These are phyloP conservation scores for Colletotrichum shisoi DNA, from an alignment of 2,329 filamentous ascomycete species.

Conservation along the genomic window DNA sequence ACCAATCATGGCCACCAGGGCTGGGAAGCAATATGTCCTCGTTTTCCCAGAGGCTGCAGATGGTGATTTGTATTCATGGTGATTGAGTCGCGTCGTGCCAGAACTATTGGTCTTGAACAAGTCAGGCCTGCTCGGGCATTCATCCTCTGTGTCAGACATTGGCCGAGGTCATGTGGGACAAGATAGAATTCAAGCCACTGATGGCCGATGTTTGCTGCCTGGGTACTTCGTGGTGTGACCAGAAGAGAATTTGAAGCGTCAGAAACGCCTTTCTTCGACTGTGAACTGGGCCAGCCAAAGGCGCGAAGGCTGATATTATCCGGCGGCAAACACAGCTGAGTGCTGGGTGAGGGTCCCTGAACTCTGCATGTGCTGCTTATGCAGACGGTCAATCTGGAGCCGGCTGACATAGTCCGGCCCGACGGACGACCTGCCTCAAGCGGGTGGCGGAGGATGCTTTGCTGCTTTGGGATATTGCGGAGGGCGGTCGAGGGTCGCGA, in stretches of 20 bases:
- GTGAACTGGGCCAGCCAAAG: not conserved
- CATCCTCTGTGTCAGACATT: not conserved
- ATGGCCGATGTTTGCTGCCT: not conserved
- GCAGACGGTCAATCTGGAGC: constrained; percentile 13
- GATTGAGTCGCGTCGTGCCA: not conserved
- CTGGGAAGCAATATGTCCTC: not conserved
- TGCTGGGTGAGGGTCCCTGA: constrained; percentile 20
- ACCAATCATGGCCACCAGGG: not conserved
- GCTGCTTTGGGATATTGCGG: constrained; percentile 12
- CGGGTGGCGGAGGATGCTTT: not conserved
- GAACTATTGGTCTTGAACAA: not conserved
- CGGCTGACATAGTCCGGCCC: not conserved
- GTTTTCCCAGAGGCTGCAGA: not conserved
- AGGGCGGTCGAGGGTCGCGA: not conserved
- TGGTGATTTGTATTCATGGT: not conserved
- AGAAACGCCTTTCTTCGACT: not conserved
- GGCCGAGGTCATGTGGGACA: not conserved
- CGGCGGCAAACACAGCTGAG: not conserved
- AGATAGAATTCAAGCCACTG: not conserved
- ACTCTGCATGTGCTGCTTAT: constrained; percentile 10
- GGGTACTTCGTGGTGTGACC: not conserved
- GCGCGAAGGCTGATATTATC: not conserved
- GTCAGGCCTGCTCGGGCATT: not conserved
- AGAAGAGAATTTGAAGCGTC: not conserved
- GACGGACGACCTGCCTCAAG: constrained; percentile 15